phyloP scores from a whole-genome alignment of 2,329 filamentous ascomycete genomes.

The Claviceps digitariae region DNA sequence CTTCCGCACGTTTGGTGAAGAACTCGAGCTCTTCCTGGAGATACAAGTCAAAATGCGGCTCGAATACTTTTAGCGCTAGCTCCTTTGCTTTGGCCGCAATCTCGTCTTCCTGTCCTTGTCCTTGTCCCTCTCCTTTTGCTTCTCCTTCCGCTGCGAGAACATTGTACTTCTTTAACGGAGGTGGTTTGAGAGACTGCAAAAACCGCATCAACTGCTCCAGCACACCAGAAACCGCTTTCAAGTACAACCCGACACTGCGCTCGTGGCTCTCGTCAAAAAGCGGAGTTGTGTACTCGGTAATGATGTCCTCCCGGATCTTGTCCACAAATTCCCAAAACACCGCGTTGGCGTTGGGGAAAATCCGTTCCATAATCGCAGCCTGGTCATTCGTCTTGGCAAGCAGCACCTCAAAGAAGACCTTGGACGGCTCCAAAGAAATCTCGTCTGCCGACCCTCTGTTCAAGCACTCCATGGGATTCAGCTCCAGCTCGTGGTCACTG shows the following conservation, averaged over 20 bases:
- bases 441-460: constrained; percentile 51
- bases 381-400: constrained; percentile 72
- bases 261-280: constrained; percentile 81
- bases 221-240: constrained; percentile 74
- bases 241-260: constrained; percentile 59
- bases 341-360: constrained; percentile 59
- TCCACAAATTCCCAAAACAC: constrained; percentile 71
- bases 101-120: constrained; percentile 43
- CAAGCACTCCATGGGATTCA: constrained; percentile 67
- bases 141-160: background rate
- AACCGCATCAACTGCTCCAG: constrained; percentile 80
- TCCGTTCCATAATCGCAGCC: constrained; percentile 61
- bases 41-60: constrained; percentile 88
- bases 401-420: constrained; percentile 65
- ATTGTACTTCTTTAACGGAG: constrained; percentile 16
- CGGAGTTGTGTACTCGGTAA: constrained; percentile 74
- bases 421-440: constrained; percentile 67
- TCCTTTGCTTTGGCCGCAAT: constrained; percentile 52
- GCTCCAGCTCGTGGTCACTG: constrained; percentile 52
- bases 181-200: constrained; percentile 54
- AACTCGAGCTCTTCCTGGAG: constrained; percentile 80
- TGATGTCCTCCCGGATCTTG: constrained; percentile 69
- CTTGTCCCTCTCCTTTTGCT: constrained; percentile 21
- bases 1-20: constrained; percentile 64
- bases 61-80: constrained; percentile 62